Percentiles rank a stretch among this genome's conserved stretches.
These are phyloP conservation scores for Clathrus columnatus DNA, from an alignment of 768 basidiomycete genomes.

Conservation along the genomic window DNA sequence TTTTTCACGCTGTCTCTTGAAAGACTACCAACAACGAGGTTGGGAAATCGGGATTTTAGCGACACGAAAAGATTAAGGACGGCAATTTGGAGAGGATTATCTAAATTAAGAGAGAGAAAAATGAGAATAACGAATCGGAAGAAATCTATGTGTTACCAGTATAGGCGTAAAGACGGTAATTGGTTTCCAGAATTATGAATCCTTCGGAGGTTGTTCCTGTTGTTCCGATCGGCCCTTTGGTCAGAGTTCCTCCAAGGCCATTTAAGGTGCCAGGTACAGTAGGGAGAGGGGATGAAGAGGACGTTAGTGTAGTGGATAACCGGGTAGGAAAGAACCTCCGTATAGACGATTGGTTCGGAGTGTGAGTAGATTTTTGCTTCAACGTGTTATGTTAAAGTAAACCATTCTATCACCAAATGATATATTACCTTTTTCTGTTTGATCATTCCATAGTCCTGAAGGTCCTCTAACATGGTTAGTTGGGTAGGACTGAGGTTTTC, in stretches of 20 bases:
- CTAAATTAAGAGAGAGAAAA: constrained; percentile 31
- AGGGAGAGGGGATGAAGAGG: constrained; percentile 74
- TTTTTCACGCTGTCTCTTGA: constrained; percentile 94
- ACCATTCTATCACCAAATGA: not conserved
- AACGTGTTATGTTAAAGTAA: constrained; percentile 17
- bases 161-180: constrained; percentile 97
- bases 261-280: constrained; percentile 46
- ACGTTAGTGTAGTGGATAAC: constrained; percentile 88
- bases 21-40: constrained; percentile 92
- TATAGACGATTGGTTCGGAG: constrained; percentile 50
- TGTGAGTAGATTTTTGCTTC: not conserved
- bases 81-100: constrained; percentile 92
- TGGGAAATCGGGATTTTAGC: constrained; percentile 90
- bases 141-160: constrained; percentile 49
- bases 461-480: constrained; percentile 80
- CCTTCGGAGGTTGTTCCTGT: constrained; percentile 49
- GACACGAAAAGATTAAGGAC: constrained; percentile 91
- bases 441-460: constrained; percentile 90
- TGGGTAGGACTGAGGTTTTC: constrained; percentile 73
- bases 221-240: not conserved
- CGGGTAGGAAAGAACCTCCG: constrained; percentile 88
- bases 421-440: constrained; percentile 68
- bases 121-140: constrained; percentile 14
- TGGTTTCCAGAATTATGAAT: constrained; percentile 95
- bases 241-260: constrained; percentile 28